phyloP scores from a whole-genome alignment of 1,284 basidiomycete species.

The Heterobasidion parviporum region DNA sequence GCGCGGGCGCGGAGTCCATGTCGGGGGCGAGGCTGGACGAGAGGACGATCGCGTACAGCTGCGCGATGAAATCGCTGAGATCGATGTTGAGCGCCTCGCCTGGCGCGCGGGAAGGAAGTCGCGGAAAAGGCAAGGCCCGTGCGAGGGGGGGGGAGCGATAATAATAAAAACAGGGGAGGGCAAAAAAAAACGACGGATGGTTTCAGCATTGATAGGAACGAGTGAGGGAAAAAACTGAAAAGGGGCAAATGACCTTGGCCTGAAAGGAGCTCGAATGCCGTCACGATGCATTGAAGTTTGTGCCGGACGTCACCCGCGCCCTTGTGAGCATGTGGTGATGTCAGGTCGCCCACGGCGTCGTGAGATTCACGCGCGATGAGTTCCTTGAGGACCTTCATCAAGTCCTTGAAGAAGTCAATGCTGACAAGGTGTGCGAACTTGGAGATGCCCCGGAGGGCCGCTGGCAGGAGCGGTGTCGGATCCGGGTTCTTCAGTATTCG shows the following conservation, averaged over 20 bases:
- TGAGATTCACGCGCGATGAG: conserved; percentile 51
- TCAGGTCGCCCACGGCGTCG: conserved; percentile 23
- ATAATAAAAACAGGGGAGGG: not conserved
- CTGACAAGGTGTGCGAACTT: conserved; percentile 96
- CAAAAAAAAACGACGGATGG: not conserved
- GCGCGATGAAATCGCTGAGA: conserved; percentile 80
- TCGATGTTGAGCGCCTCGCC: conserved; percentile 96
- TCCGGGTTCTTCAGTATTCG: conserved; percentile 86
- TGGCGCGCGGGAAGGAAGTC: conserved; percentile 20
- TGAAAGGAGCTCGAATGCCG: conserved; percentile 92
- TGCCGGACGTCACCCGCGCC: conserved; percentile 36
- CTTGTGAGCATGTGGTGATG: conserved; percentile 3
- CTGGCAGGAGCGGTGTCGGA: conserved; percentile 78
- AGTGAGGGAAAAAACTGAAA: not conserved
- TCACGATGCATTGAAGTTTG: conserved; percentile 83
- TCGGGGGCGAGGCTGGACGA: conserved; percentile 33
- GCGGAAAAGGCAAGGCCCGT: not conserved
- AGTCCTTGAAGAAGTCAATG: conserved; percentile 97
- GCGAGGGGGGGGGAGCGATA: not conserved
- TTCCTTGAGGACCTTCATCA: conserved; percentile 81
- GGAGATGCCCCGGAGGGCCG: conserved; percentile 87
- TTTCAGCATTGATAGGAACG: not conserved
- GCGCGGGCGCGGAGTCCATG: conserved; percentile 11
- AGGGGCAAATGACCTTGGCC: conserved; percentile 68
- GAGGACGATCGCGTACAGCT: conserved; percentile 65